Evolutionary conservation across 1,284 basidiomycete genomes (phyloP), one percentile per base, ranked within the genome.

Genomic region (Cutaneotrichosporon cavernicola): DNA sequence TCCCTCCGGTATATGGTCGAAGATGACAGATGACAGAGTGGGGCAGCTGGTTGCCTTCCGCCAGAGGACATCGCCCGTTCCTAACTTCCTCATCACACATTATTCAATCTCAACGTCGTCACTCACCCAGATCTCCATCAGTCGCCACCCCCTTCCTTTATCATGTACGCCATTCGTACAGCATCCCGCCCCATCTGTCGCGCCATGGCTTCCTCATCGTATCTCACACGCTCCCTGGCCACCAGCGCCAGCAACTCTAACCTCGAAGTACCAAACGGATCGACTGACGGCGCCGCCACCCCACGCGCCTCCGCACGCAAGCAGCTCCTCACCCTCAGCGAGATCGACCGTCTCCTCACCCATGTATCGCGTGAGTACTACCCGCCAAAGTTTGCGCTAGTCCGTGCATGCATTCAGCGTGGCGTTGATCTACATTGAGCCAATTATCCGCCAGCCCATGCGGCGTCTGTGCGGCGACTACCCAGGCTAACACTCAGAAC

Each of bases 261-360:
- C 31, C 53, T 40, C n/a, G 26, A 22, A n/a, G 49, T 34, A 13
- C n/a, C 36, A 49, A 40, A 47, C 18, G 40, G 30, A 22, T 22
- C 21, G 1, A 21, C 21, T n/a, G 34, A 47, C 43, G 56, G 58
- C 2, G 46, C 53, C 38, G 46, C 53, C 0, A 49, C 59, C 43
- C 56, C 65, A 1, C 49, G 56, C 40, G 38, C 60, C 9, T 32
- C 46, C 0, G 74, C 76, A 4, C 68, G 64, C 49, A 71, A 77
- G 64, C 72, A 76, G 59, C 66, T 74, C 14, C 64, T 76, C 34
- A 76, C 74, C 5, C 65, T 81, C 14, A 66, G 72, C 36, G 76
- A 78, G 68, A 76, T 81, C 30, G 79, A 81, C 64, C 65, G 71
- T n/a, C 69, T 80, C 18, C 70, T 79, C 16, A 74, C 72, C 2